Evolutionary conservation across 164 flowering plant species (phyloP).

Genomic region (Saururus chinensis): DNA sequence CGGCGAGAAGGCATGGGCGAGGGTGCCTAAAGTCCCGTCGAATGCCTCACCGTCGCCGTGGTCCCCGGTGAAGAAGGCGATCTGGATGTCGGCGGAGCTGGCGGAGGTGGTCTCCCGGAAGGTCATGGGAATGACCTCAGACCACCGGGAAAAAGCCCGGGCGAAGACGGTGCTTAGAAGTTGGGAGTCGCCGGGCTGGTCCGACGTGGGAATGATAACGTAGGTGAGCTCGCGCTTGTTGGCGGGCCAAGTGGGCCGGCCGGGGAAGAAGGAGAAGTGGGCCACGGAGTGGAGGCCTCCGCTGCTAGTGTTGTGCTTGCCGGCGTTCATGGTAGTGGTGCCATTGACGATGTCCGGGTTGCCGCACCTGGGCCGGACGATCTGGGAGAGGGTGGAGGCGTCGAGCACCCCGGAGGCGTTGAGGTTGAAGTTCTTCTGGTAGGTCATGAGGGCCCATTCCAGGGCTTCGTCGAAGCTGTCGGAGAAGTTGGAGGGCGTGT

Average conservation of each 20-base stretch:
- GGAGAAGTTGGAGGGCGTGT: conserved; percentile 26
- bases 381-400: conserved; percentile 26
- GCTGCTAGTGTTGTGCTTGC: not conserved
- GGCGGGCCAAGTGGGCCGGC: conserved; percentile 41
- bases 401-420: conserved; percentile 51
- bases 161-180: conserved; percentile 24
- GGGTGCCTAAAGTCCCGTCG: conserved; percentile 58
- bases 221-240: conserved; percentile 35
- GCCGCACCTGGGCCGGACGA: conserved; percentile 63
- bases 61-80: conserved; percentile 49
- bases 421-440: conserved; percentile 44
- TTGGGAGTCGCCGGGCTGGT: conserved; percentile 14
- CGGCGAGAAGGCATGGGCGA: conserved; percentile 71
- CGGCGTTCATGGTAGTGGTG: conserved; percentile 13
- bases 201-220: conserved; percentile 25
- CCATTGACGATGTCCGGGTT: conserved; percentile 34
- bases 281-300: conserved; percentile 13
- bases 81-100: conserved; percentile 36
- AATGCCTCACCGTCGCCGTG: conserved; percentile 79
- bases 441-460: conserved; percentile 34
- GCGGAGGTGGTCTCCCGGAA: conserved; percentile 28
- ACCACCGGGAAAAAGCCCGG: conserved; percentile 56
- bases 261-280: conserved; percentile 41
- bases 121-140: conserved; percentile 39
- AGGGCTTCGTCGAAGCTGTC: conserved; percentile 39